These are phyloP conservation scores for Backusella liffmaniae DNA, from an alignment of 192 early-diverging fungal species.

Conservation along the genomic window DNA sequence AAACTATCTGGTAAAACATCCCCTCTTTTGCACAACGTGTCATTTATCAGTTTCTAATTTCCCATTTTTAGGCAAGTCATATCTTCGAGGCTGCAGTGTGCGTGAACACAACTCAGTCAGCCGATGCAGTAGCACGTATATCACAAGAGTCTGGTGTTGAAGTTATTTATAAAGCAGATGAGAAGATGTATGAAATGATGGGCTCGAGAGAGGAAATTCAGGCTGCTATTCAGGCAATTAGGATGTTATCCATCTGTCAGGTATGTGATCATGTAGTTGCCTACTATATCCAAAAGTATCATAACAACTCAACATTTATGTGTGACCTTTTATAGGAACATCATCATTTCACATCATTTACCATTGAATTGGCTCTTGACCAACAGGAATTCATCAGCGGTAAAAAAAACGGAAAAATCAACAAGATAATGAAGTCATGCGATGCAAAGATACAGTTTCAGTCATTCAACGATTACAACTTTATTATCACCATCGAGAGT, in stretches of 20 bases:
- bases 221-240: constrained; percentile 43
- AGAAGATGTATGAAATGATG: constrained; percentile 59
- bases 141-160: constrained; percentile 55
- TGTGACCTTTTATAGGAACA: constrained; percentile 12
- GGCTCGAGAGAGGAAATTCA: constrained; percentile 58
- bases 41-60: constrained; percentile 1
- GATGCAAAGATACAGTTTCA: constrained; percentile 67
- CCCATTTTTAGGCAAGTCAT: constrained; percentile 10
- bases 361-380: constrained; percentile 68
- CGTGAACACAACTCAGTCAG: constrained; percentile 12
- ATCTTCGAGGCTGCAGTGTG: constrained; percentile 7
- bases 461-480: constrained; percentile 71
- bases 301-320: neutral
- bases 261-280: neutral
- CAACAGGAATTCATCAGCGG: constrained; percentile 82
- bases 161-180: constrained; percentile 49
- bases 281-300: neutral
- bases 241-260: neutral
- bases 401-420: constrained; percentile 84
- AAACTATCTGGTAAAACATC: constrained; percentile 61
- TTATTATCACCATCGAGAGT: constrained; percentile 68
- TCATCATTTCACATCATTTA: constrained; percentile 65
- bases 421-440: constrained; percentile 72
- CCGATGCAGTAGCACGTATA: constrained; percentile 26
- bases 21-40: constrained; percentile 1